These are phyloP conservation scores for Neohortaea acidophila DNA, from an alignment of 495 filamentous ascomycete species.

Conservation along the genomic window DNA sequence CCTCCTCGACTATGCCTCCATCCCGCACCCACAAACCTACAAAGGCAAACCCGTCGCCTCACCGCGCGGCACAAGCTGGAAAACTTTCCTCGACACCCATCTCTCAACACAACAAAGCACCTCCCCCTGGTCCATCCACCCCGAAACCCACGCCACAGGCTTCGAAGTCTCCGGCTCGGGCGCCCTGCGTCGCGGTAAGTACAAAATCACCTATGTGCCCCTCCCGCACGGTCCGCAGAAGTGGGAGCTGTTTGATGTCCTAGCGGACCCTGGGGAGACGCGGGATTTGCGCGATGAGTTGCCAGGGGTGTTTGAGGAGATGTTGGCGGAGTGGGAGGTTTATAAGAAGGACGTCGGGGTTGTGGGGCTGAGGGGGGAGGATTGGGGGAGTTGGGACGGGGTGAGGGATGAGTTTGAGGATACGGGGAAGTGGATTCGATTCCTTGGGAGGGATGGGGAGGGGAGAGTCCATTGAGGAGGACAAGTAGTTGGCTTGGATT, in stretches of 20 bases:
- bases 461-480: no score
- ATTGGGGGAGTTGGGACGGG: neutral
- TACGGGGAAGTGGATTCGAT: neutral
- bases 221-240: neutral
- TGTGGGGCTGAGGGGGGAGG: constrained; percentile 16
- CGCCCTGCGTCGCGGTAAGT: constrained; percentile 13
- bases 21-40: constrained; percentile 7
- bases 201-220: constrained; percentile 12
- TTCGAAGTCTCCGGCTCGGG: constrained; percentile 26
- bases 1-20: constrained; percentile 12
- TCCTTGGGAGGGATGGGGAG: constrained; percentile 1
- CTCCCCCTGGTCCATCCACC: constrained; percentile 26
- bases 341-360: constrained; percentile 43
- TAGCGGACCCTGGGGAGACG: constrained; percentile 16
- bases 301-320: constrained; percentile 11
- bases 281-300: constrained; percentile 11
- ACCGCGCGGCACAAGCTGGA: constrained; percentile 6
- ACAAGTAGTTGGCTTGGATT: no score
- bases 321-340: constrained; percentile 35
- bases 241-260: constrained; percentile 36
- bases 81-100: constrained; percentile 10
- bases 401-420: constrained; percentile 1
- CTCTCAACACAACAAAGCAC: neutral
- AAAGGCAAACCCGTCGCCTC: constrained; percentile 5
- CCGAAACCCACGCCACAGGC: constrained; percentile 21